These are phyloP conservation scores for Fusarium scirpi DNA, from an alignment of 2,329 filamentous ascomycete genomes.

Conservation along the genomic window DNA sequence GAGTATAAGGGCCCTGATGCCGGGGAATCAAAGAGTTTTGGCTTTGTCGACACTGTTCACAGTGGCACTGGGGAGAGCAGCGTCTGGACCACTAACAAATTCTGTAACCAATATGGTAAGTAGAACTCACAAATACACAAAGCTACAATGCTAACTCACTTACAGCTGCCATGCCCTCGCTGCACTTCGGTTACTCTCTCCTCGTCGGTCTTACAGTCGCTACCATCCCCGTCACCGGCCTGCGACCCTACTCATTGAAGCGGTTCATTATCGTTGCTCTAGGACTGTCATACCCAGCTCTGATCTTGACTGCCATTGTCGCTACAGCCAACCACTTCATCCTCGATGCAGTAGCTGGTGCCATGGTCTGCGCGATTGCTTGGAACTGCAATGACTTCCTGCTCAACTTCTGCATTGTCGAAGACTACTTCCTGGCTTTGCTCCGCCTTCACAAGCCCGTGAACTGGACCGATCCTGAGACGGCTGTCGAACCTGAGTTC, in stretches of 20 bases:
- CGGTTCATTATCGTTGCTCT: conserved; percentile 59
- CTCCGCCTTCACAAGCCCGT: conserved; percentile 74
- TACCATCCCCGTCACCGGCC: conserved; percentile 70
- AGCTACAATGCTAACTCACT: conserved; percentile 17
- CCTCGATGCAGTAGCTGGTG: conserved; percentile 77
- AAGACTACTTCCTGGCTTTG: conserved; percentile 75
- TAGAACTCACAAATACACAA: conserved; percentile 52
- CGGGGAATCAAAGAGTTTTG: conserved; percentile 69
- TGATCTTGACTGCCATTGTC: conserved; percentile 75
- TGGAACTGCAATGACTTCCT: conserved; percentile 69
- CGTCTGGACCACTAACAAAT: conserved; percentile 69
- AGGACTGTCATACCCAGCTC: conserved; percentile 72
- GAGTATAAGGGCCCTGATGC: conserved; percentile 67
- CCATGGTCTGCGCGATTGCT: conserved; percentile 71
- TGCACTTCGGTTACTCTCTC: conserved; percentile 81
- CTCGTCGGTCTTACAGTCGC: conserved; percentile 78
- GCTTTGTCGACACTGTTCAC: conserved; percentile 72
- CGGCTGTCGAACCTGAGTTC: conserved; percentile 52
- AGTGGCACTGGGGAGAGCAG: conserved; percentile 64
- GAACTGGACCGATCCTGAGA: conserved; percentile 55
- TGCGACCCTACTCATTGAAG: conserved; percentile 64
- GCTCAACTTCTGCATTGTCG: conserved; percentile 72
- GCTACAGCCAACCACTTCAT: conserved; percentile 81
- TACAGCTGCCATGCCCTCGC: conserved; percentile 77
- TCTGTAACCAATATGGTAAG: conserved; percentile 80